Conservation (phyloP, 768 basidiomycete genomes). For the Hysterangium stoloniferum region DNA sequence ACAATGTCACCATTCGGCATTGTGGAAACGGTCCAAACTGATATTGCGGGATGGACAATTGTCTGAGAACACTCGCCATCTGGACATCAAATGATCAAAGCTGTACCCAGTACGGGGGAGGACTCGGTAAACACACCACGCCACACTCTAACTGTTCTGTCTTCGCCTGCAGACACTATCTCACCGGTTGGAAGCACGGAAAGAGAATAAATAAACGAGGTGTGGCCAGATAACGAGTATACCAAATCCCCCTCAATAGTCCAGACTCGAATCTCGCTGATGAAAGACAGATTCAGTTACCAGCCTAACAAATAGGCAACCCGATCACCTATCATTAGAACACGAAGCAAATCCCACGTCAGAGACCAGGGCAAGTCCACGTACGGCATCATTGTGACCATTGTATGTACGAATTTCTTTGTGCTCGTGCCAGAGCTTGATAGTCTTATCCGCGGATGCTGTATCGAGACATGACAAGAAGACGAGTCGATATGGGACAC, state of each 20-base stretch:
- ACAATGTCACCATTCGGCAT: constrained; percentile 91
- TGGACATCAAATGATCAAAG: constrained; percentile 21
- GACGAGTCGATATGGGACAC: not conserved
- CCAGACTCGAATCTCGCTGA: constrained; percentile 89
- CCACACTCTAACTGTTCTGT: constrained; percentile 90
- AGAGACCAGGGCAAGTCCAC: constrained; percentile 70
- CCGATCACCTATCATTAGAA: constrained; percentile 78
- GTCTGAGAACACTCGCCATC: constrained; percentile 87
- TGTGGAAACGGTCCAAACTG: constrained; percentile 90
- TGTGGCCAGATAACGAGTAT: constrained; percentile 85
- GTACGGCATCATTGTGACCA: constrained; percentile 89
- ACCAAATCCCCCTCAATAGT: constrained; percentile 71
- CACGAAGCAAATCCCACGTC: constrained; percentile 93
- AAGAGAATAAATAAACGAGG: constrained; percentile 92
- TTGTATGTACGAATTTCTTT: constrained; percentile 67
- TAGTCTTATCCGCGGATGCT: constrained; percentile 94
- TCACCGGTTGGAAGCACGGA: constrained; percentile 75
- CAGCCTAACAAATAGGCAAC: constrained; percentile 7
- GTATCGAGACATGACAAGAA: constrained; percentile 9
- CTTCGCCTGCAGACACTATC: constrained; percentile 88
- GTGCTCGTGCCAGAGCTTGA: constrained; percentile 79
- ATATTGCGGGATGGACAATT: constrained; percentile 88
- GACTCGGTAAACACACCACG: constrained; percentile 42
- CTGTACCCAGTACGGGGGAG: not conserved
- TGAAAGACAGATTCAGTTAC: not conserved